Base-by-base conservation (phyloP, 1,284 basidiomycete genomes). In the Puccinia hordei region DNA sequence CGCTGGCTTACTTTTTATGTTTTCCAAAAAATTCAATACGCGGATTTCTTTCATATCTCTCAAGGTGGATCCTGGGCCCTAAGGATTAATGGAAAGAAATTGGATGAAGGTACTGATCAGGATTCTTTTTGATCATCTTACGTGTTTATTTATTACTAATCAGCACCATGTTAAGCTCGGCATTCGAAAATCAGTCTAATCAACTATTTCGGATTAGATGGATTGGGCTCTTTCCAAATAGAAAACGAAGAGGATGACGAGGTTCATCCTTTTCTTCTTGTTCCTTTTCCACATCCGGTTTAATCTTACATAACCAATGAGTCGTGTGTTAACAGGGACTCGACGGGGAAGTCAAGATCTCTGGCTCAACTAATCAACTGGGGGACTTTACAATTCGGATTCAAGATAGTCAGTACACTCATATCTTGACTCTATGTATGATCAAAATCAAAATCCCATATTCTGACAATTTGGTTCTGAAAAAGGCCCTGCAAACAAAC, bases 141-240 rank as follows among this genome's bases (percentile, higher is more conserved):
- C 5, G 55, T 59, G 13, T 41, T 44, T 1, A 12, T 22, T 66
- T n/a, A 2, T 66, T 19, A 10, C 24, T 68, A 68, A 63, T 35
- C 30, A 19, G 27, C 22, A 41, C 17, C 24, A 44, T 69, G 13
- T 72, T 55, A 22, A 87, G 76, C 84, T 85, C 78, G 84, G 73
- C 88, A 89, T 6, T 91, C 90, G 15, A 88, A 90, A 35, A 89
- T 91, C 57, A 92, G 93, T 0, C 87, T 92, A 15, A 89, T 95
- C 81, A 95, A 93, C 85, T 96, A 97, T 84, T 87, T 92, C 83
- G 94, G 93, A 0, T 86, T 95, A 51, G 94, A 96, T 83, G 93
- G 93, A 0, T 86, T 94, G 2, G 93, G 93, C n/a, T 90, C 89
- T 0, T 83, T 96, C 38, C 90, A 92, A 80, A 88, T 95, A 87